These are phyloP conservation scores for Ophiocordyceps unilateralis DNA, from an alignment of 2,329 filamentous ascomycete species.

Conservation along the genomic window DNA sequence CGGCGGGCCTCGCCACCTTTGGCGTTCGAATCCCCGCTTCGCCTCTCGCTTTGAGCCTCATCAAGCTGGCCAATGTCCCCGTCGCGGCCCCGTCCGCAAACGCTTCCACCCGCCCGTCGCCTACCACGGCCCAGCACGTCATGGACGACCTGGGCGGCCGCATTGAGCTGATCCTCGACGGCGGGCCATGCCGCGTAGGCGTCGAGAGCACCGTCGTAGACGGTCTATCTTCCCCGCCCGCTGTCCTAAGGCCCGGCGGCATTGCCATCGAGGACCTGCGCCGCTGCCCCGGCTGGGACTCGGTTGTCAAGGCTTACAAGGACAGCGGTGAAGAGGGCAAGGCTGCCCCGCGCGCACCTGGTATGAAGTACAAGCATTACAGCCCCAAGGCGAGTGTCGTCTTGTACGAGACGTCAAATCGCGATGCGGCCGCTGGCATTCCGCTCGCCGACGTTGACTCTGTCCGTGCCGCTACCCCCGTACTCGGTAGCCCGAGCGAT, in stretches of 20 bases:
- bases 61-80: conserved; percentile 58
- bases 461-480: neutral
- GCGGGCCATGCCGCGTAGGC: conserved; percentile 70
- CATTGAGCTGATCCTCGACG: conserved; percentile 78
- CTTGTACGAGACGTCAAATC: conserved; percentile 49
- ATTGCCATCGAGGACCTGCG: conserved; percentile 68
- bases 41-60: conserved; percentile 72
- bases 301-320: conserved; percentile 60
- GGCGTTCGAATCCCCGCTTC: conserved; percentile 80
- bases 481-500: neutral
- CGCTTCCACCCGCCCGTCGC: conserved; percentile 81
- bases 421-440: conserved; percentile 17
- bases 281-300: conserved; percentile 62
- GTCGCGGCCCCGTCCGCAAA: conserved; percentile 90
- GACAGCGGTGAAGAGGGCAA: conserved; percentile 53
- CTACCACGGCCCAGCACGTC: conserved; percentile 81
- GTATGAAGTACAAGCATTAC: conserved; percentile 99
- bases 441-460: conserved; percentile 15
- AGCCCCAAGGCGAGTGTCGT: conserved; percentile 77
- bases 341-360: conserved; percentile 61
- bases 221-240: conserved; percentile 64
- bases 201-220: conserved; percentile 97
- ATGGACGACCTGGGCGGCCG: conserved; percentile 65
- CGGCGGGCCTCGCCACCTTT: conserved; percentile 69
- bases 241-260: conserved; percentile 73